Base-by-base conservation (phyloP, 1,284 basidiomycete species). In the Fomitopsis schrenkii region DNA sequence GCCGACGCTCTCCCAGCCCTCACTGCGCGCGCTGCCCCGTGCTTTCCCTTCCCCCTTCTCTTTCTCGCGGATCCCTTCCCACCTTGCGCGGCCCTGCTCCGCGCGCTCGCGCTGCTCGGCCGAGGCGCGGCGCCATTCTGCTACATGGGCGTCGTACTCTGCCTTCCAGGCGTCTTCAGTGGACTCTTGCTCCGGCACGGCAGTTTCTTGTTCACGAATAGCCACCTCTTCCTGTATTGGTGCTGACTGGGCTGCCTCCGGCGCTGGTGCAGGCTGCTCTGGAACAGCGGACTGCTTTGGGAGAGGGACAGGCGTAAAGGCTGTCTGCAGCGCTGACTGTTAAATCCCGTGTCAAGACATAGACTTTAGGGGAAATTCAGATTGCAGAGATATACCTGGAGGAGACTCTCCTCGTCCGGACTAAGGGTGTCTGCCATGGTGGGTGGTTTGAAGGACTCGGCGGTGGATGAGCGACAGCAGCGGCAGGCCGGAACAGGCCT, bases 91-190 rank as follows among this genome's bases (percentile, higher is more conserved):
- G 69, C 88, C 86, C 62, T 79, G 81, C 74, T 90, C 87, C 8
- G 91, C 90, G 71, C 89, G 92, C 67, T 83, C 79, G 57, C 93
- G 86, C 48, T 88, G 88, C 63, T 86, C 83, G 38, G 90, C 86
- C 33, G 87, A 89, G 69, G 90, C 84, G 30, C 84, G 83, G 44
- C 86, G 85, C 93, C 93, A 95, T 66, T 79, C 75, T 42, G 80
- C 78, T 9, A 92, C 77, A 59, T 92, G 88, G 0, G 82, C 74
- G 57, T 94, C 88, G 72, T 91, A 90, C 64, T 87, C 82, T 7
- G 79, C 72, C 66, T 84, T 83, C 86, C 86, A 88, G 22, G 71
- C 67, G 9, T 78, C 78, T 50, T 75, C 72, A 6, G 72, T 70
- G 12, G 67, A 63, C 55, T 66, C 63, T 1, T 63, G 58, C 33